Evolutionary conservation across 2,329 filamentous ascomycete genomes (phyloP), one percentile per base, ranked within the genome.

Genomic region (Amauroascus verrucosus): DNA sequence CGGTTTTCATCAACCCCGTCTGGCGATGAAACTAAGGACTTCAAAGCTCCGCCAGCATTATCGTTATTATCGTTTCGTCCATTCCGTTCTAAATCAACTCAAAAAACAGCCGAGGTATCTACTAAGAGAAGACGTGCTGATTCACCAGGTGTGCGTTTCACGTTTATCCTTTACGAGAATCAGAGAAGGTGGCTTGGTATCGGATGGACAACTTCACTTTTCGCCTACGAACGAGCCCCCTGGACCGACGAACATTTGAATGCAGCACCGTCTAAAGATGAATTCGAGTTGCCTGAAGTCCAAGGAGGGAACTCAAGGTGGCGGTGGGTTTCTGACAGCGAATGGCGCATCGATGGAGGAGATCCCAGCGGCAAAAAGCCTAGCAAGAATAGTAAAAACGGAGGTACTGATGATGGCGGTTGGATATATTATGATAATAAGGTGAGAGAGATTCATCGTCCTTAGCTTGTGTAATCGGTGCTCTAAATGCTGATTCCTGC

Each of bases 381-480:
- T 60, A 51, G 67, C 71, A 60, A 73, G 66, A 66, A 79, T 75
- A 56, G 79, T 79, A 58, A 80, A 51, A 61, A 62, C 35, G 57
- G 82, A 52, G 74, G 75, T 1, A 74, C 79, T 1, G 77, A 83
- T 22, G 84, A 80, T 2, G 82, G 84, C 60, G 93, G 90, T 1
- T 98, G 93, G 93, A 88, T 95, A 35, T 98, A 93, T 69, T 98
- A 96, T 65, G 93, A 98, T 64, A 97, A 91, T 67, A 96, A 95
- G 82, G 88, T 88, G 72, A 56, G 73, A 16, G 3, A 44, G n/a
- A 13, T 6, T 14, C 16, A 18, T 3, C n/a, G n/a, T n/a, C n/a
- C n/a, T 7, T n/a, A 8, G 18, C 24, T 32, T 20, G 8, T 35
- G 20, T 18, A 32, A 20, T 2, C n/a, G 6, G 13, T 2, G 22